Evolutionary conservation across 257 asterid species (phyloP).

Genomic region (Przewalskia tangutica): DNA sequence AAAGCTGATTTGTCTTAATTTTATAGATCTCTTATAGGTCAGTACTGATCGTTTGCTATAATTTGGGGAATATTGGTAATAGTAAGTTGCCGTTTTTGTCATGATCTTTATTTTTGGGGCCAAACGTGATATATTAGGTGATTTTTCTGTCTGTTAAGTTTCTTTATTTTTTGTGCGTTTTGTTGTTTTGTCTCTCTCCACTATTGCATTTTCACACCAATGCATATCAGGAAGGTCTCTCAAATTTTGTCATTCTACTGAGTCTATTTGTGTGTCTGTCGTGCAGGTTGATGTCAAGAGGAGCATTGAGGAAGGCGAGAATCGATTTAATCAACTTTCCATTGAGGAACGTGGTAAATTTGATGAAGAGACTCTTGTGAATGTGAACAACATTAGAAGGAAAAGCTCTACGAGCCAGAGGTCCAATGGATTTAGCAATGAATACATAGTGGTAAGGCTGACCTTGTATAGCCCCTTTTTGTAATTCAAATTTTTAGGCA

Average conservation of each 20-base stretch:
- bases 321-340: slow-evolving; percentile 68
- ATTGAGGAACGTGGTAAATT: slow-evolving; percentile 96
- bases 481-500: background rate
- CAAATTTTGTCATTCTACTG: background rate
- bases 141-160: background rate
- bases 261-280: slow-evolving; percentile 4
- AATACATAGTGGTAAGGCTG: slow-evolving; percentile 84
- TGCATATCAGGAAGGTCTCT: background rate
- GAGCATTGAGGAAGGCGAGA: slow-evolving; percentile 75
- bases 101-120: background rate
- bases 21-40: background rate
- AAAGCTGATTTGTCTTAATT: background rate
- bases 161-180: background rate
- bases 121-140: background rate
- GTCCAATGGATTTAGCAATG: slow-evolving; percentile 67
- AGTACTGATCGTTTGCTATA: background rate
- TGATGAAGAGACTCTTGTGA: slow-evolving; percentile 95
- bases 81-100: background rate
- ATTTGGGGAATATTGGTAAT: background rate
- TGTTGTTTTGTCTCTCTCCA: background rate
- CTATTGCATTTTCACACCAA: background rate
- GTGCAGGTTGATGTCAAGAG: slow-evolving; percentile 64
- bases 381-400: slow-evolving; percentile 73
- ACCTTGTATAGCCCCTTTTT: background rate
- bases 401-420: slow-evolving; percentile 45